Evolutionary conservation across 306 rosid genomes (phyloP).

Genomic region (Glycine tomentella): DNA sequence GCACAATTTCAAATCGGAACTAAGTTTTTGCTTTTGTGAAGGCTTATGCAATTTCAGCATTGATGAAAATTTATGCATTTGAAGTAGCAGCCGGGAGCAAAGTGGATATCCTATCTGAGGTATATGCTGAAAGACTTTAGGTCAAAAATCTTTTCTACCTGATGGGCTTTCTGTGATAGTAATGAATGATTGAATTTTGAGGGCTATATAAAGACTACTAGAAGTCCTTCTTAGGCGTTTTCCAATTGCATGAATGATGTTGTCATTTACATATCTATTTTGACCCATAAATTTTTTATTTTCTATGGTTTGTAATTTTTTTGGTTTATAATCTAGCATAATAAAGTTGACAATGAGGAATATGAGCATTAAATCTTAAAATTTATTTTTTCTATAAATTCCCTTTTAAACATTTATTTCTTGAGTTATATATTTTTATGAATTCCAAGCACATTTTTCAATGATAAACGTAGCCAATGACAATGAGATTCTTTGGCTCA

Average conservation of each 20-base stretch:
- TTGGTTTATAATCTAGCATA: slow-evolving; percentile 13
- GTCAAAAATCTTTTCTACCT: slow-evolving; percentile 18
- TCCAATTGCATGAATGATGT: slow-evolving; percentile 1
- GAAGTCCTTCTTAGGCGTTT: slow-evolving; percentile 28
- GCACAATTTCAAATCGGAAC: slow-evolving; percentile 36
- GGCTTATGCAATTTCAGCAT: slow-evolving; percentile 92
- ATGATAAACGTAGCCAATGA: neutral
- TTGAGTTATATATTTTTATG: slow-evolving; percentile 7
- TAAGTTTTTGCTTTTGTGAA: slow-evolving; percentile 56
- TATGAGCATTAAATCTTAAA: slow-evolving; percentile 17
- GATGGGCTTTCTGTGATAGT: slow-evolving; percentile 15
- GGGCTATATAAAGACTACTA: slow-evolving; percentile 1
- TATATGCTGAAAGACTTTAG: slow-evolving; percentile 46
- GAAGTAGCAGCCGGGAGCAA: slow-evolving; percentile 80
- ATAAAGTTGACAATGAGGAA: slow-evolving; percentile 7
- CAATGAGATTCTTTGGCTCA: neutral
- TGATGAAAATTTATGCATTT: slow-evolving; percentile 86
- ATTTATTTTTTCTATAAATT: neutral
- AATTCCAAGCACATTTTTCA: neutral
- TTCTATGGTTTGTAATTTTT: neutral
- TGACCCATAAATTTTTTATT: neutral
- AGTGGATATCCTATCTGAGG: slow-evolving; percentile 89
- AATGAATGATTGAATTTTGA: slow-evolving; percentile 30
- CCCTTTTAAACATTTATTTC: slow-evolving; percentile 24
- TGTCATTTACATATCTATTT: neutral